phyloP scores from a whole-genome alignment of 1,284 basidiomycete genomes.

The Megacollybia platyphylla region DNA sequence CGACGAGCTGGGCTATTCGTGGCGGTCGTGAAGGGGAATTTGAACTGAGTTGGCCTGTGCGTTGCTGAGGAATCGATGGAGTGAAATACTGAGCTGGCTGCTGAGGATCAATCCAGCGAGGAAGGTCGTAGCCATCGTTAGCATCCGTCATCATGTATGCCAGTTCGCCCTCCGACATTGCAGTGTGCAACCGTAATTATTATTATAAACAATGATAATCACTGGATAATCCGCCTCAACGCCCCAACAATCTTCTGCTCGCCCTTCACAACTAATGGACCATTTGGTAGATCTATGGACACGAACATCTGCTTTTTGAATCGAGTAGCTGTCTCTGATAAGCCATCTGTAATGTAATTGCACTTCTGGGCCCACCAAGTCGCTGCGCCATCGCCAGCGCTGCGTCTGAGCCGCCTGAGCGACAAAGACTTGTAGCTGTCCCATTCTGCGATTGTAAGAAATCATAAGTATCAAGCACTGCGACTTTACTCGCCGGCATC shows the following conservation, averaged over 20 bases:
- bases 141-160: slow-evolving; percentile 5
- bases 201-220: neutral
- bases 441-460: slow-evolving; percentile 3
- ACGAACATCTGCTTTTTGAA: slow-evolving; percentile 58
- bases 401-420: slow-evolving; percentile 49
- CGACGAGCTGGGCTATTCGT: slow-evolving; percentile 51
- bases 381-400: slow-evolving; percentile 67
- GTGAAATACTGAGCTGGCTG: neutral
- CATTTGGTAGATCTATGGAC: slow-evolving; percentile 49
- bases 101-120: slow-evolving; percentile 54
- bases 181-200: neutral
- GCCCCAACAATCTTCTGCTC: slow-evolving; percentile 44
- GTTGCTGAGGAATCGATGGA: slow-evolving; percentile 52
- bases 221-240: slow-evolving; percentile 18
- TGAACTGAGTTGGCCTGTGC: slow-evolving; percentile 21
- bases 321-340: slow-evolving; percentile 34
- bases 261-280: slow-evolving; percentile 33
- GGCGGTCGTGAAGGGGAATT: slow-evolving; percentile 26
- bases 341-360: slow-evolving; percentile 2
- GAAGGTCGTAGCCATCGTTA: slow-evolving; percentile 33
- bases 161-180: slow-evolving; percentile 3
- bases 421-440: slow-evolving; percentile 30
- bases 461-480: neutral
- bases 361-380: slow-evolving; percentile 38
- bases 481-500: slow-evolving; percentile 39